Evolutionary conservation across 129 eudicot genomes (phyloP).

Genomic region (Saposhnikovia divaricata): DNA sequence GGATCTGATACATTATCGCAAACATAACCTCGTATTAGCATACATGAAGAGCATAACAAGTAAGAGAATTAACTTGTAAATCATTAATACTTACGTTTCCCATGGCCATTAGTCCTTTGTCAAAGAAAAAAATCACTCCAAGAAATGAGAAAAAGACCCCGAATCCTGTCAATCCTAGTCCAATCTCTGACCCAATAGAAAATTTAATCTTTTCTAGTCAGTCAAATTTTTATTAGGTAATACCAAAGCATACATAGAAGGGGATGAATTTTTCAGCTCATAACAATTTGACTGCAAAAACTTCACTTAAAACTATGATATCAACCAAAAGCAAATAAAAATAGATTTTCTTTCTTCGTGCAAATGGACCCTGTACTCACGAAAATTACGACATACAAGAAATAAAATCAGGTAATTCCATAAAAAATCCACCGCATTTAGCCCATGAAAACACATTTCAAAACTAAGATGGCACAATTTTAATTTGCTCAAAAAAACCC

Average conservation of each 20-base stretch:
- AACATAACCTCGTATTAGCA: background rate
- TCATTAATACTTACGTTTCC: slow-evolving; percentile 49
- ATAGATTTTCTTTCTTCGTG: background rate
- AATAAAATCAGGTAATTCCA: background rate
- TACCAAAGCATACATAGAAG: background rate
- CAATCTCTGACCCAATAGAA: slow-evolving; percentile 57
- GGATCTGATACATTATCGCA: slow-evolving; percentile 47
- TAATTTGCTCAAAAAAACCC: background rate
- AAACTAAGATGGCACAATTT: background rate
- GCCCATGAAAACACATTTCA: background rate
- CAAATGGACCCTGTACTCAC: background rate
- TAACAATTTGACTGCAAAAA: background rate
- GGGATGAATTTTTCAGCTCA: background rate
- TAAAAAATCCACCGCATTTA: background rate
- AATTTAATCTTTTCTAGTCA: slow-evolving; percentile 5
- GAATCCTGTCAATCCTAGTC: slow-evolving; percentile 80
- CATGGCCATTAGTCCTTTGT: slow-evolving; percentile 74
- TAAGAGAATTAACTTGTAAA: background rate
- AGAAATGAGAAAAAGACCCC: slow-evolving; percentile 76
- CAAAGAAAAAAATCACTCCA: slow-evolving; percentile 72
- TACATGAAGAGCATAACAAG: background rate
- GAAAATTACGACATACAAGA: too few relatives aligned
- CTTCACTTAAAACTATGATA: background rate
- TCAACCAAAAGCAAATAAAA: background rate
- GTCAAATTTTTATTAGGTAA: background rate